Conservation (phyloP, 2,329 filamentous ascomycete species). For the Monosporascus sp. region DNA sequence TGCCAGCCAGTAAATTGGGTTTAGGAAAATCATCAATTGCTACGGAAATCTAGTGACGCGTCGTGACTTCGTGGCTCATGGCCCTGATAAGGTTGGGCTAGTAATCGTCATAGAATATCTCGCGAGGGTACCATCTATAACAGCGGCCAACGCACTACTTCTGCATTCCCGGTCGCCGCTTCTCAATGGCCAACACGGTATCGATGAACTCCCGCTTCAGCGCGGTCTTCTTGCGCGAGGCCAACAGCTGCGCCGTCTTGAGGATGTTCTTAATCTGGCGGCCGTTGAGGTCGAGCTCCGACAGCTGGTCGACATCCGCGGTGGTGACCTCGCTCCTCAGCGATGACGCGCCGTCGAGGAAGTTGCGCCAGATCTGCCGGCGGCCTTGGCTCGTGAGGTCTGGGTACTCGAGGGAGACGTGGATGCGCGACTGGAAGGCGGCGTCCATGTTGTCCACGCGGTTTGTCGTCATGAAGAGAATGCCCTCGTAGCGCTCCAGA, state of each 20-base stretch:
- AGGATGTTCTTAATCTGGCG: conserved; percentile 16
- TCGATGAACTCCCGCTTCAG: too few relatives aligned
- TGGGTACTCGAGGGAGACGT: conserved; percentile 43
- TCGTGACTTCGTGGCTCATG: too few relatives aligned
- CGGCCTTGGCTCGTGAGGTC: conserved; percentile 21
- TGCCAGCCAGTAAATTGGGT: too few relatives aligned
- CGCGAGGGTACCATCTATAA: too few relatives aligned
- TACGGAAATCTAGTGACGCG: too few relatives aligned
- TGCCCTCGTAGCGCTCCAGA: conserved; percentile 44
- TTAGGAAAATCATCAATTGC: too few relatives aligned
- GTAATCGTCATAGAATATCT: too few relatives aligned
- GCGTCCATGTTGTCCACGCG: conserved; percentile 39
- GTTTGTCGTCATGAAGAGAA: conserved; percentile 46
- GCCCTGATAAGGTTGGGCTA: too few relatives aligned
- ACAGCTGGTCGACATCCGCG: conserved; percentile 6
- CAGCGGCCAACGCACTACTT: too few relatives aligned
- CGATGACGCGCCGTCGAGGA: conserved; percentile 25
- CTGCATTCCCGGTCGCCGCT: too few relatives aligned
- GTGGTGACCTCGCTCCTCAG: background rate
- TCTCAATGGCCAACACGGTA: too few relatives aligned
- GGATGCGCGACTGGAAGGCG: conserved; percentile 43
- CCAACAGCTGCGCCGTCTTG: conserved; percentile 8
- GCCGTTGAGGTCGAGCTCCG: conserved; percentile 13
- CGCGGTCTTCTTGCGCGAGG: too few relatives aligned
- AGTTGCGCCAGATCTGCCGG: conserved; percentile 31